Evolutionary conservation across 1,284 basidiomycete species (phyloP).

Genomic region (Malassezia sympodialis): DNA sequence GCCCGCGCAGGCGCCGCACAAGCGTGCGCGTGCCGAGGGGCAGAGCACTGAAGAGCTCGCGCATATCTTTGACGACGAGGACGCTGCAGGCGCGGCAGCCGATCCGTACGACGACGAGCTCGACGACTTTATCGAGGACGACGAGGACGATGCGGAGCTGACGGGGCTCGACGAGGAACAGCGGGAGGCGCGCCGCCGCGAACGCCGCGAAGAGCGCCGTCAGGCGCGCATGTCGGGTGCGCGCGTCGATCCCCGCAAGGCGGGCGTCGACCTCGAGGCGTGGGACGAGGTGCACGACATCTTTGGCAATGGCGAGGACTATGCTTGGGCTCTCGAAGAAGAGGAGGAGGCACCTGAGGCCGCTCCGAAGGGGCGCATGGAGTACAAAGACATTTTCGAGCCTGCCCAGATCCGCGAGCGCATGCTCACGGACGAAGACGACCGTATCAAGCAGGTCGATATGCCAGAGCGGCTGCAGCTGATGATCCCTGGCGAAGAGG

Average conservation of each 20-base stretch:
- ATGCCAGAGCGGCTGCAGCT: slow-evolving; percentile 95
- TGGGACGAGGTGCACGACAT: slow-evolving; percentile 96
- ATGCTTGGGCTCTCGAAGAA: slow-evolving; percentile 81
- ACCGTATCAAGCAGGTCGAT: slow-evolving; percentile 74
- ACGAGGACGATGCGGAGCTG: slow-evolving; percentile 51
- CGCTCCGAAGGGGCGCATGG: slow-evolving; percentile 52
- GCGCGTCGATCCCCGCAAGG: slow-evolving; percentile 49
- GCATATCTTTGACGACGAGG: slow-evolving; percentile 66
- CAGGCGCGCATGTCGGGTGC: slow-evolving; percentile 56
- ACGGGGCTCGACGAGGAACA: slow-evolving; percentile 51
- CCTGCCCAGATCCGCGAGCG: slow-evolving; percentile 88
- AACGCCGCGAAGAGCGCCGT: slow-evolving; percentile 53
- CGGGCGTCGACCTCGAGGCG: slow-evolving; percentile 56
- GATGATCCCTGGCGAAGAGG: slow-evolving; percentile 55
- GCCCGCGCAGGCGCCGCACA: slow-evolving; percentile 42
- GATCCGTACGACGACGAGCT: slow-evolving; percentile 48
- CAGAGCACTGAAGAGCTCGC: slow-evolving; percentile 59
- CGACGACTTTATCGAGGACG: slow-evolving; percentile 67
- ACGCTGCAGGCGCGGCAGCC: slow-evolving; percentile 50
- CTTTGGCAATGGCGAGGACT: slow-evolving; percentile 93
- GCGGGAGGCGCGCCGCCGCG: slow-evolving; percentile 62
- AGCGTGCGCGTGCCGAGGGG: slow-evolving; percentile 20
- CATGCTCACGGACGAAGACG: slow-evolving; percentile 86
- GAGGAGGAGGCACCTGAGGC: slow-evolving; percentile 32
- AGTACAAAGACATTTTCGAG: slow-evolving; percentile 91